A percentile compares a stretch with the other conserved stretches of the same genome.
Conservation (phyloP, 2,329 filamentous ascomycete species). For the Ciborinia camelliae region DNA sequence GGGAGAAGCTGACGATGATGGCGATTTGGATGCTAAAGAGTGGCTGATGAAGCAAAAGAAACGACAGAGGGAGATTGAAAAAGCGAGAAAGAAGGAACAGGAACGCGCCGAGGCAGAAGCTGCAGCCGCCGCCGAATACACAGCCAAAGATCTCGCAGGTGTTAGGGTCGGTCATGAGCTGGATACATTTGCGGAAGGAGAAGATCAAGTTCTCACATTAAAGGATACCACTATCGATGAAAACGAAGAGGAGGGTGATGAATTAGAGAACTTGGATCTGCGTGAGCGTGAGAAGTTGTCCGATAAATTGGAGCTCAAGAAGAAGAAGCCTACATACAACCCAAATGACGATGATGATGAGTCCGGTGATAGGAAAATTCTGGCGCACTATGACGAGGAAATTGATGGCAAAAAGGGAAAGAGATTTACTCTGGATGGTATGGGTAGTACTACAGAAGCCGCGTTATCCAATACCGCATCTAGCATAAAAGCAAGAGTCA, state of each 20-base stretch:
- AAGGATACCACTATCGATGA: slow-evolving; percentile 86
- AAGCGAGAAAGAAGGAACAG: slow-evolving; percentile 67
- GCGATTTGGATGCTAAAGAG: slow-evolving; percentile 70
- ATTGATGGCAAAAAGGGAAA: slow-evolving; percentile 88
- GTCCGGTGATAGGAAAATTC: slow-evolving; percentile 61
- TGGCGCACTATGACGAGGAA: slow-evolving; percentile 94
- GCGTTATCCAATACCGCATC: slow-evolving; percentile 47
- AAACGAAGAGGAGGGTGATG: slow-evolving; percentile 83
- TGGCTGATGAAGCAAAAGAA: slow-evolving; percentile 93
- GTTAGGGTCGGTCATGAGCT: slow-evolving; percentile 90
- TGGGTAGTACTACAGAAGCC: slow-evolving; percentile 66
- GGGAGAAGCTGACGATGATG: slow-evolving; percentile 67
- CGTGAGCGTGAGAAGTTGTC: slow-evolving; percentile 68
- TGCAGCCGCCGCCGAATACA: slow-evolving; percentile 69
- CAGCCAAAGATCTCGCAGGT: slow-evolving; percentile 79
- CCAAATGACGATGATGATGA: slow-evolving; percentile 70
- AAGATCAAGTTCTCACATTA: slow-evolving; percentile 89
- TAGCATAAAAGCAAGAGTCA: slow-evolving; percentile 58
- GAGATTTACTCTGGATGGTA: slow-evolving; percentile 79
- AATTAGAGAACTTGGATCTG: slow-evolving; percentile 75
- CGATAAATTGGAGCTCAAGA: slow-evolving; percentile 81
- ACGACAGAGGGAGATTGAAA: slow-evolving; percentile 84
- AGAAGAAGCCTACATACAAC: slow-evolving; percentile 85
- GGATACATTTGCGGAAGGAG: slow-evolving; percentile 73
- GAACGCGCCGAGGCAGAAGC: slow-evolving; percentile 76